phyloP scores from a whole-genome alignment of 73 alveolate species.

The Paramecium pentaurelia region DNA sequence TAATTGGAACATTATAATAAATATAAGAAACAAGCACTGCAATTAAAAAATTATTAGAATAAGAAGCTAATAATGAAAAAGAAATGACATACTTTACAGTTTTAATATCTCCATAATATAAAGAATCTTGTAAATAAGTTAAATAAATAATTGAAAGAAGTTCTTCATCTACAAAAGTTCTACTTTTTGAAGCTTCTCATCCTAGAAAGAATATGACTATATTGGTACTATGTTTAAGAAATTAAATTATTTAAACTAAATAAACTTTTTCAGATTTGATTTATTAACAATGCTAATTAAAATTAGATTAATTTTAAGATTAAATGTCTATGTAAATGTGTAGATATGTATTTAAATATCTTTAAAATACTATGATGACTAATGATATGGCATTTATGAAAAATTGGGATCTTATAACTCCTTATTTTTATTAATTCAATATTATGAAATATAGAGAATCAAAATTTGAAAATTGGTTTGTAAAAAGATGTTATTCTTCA shows the following conservation, averaged over 20 bases:
- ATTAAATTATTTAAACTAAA: not conserved
- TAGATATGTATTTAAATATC: slow-evolving; percentile 55
- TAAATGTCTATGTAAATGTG: slow-evolving; percentile 59
- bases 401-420: slow-evolving; percentile 60
- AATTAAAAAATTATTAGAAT: slow-evolving; percentile 35
- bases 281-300: slow-evolving; percentile 20
- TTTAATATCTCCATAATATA: slow-evolving; percentile 34
- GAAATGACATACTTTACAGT: slow-evolving; percentile 53
- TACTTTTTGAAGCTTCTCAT: slow-evolving; percentile 57
- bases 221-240: not conserved
- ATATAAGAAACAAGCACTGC: slow-evolving; percentile 1
- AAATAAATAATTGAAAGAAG: slow-evolving; percentile 39
- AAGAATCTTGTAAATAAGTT: slow-evolving; percentile 25
- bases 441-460: not conserved
- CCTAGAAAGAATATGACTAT: slow-evolving; percentile 60
- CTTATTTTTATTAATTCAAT: slow-evolving; percentile 41
- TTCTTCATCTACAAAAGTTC: slow-evolving; percentile 45
- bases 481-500: not conserved
- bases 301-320: slow-evolving; percentile 56
- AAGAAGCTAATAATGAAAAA: slow-evolving; percentile 16
- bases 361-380: slow-evolving; percentile 54
- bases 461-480: slow-evolving; percentile 29
- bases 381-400: slow-evolving; percentile 60
- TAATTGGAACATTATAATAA: slow-evolving; percentile 52
- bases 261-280: slow-evolving; percentile 3